Percentiles rank a stretch among this genome's conserved stretches.
Evolutionary conservation across 2,329 filamentous ascomycete species (phyloP).

Genomic region (Xylaria sp.): DNA sequence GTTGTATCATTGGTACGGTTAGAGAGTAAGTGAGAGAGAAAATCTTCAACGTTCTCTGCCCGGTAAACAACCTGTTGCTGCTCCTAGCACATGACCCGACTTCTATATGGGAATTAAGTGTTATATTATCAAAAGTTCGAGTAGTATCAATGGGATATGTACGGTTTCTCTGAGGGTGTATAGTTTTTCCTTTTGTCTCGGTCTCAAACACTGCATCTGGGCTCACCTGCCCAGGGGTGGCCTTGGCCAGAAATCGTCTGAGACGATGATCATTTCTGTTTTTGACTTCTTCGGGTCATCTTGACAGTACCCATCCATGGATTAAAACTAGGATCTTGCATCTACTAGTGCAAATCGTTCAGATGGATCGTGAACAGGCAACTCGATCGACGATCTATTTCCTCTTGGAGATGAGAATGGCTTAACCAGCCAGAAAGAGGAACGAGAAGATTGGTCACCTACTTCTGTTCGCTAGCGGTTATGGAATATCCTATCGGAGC

Average conservation of each 20-base stretch:
- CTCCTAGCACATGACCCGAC: neutral
- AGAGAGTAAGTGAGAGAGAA: neutral
- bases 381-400: neutral
- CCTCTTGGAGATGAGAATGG: neutral
- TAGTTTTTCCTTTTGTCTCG: neutral
- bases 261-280: neutral
- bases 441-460: neutral
- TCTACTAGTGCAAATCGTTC: neutral
- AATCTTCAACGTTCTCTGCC: neutral
- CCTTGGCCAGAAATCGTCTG: neutral
- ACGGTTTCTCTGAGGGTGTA: neutral
- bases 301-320: neutral
- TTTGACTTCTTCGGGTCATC: neutral
- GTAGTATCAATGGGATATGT: neutral
- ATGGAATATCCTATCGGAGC: neutral
- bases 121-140: neutral
- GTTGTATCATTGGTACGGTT: neutral
- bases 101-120: neutral
- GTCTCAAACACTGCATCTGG: neutral
- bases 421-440: neutral
- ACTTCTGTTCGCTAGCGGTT: neutral
- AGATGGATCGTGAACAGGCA: slow-evolving; percentile 1
- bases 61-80: neutral
- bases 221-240: neutral
- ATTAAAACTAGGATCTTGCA: neutral